Base-by-base conservation (phyloP, 2,329 filamentous ascomycete genomes). In the Neodidymelliopsis sp. region DNA sequence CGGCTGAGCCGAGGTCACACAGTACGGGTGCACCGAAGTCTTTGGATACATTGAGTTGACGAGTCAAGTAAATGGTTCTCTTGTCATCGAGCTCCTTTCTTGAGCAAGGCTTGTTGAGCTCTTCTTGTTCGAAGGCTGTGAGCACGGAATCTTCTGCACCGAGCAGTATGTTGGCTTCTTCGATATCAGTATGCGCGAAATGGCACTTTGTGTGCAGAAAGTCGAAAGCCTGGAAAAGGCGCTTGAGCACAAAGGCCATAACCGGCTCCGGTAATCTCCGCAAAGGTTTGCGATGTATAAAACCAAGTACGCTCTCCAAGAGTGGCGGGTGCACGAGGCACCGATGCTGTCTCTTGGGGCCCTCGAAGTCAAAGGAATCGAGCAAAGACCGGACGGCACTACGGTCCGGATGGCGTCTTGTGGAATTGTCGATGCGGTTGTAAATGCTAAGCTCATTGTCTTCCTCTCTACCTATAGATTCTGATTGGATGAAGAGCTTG, bases 321-420 rank as follows among this genome's bases (percentile, higher is more conserved):
- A 72, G 66, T 6, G 67, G 70, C 12, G 60, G 60, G 42, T 74
- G 72, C 6, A 75, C 66, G 7, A 76, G 66, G 29, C 71, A 75
- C 35, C 45, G 56, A 56, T 75, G 70, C 27, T 56, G 56, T 8
- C 70, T 65, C 16, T 62, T 23, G 7, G 64, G 62, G 2, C 66
- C 66, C 7, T 59, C 30, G 22, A 75, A 42, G n/a, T 69, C 29
- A 45, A 76, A 76, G 1, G 62, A 46, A 38, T 74, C 68, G 12
- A 71, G 62, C 19, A 74, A 47, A 0, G 54, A 53, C 29, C 73
- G 62, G 6, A 77, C 49, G 9, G 50, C 49, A 5, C 52, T 48
- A 10, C 54, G 60, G 15, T 72, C 72, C n/a, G 65, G 64, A 43
- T 75, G 69, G 10, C 15, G 33, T 36, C 30, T 44, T 6, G 34